Percentiles rank a stretch among this genome's conserved stretches.
phyloP scores from a whole-genome alignment of 768 basidiomycete genomes.

The Psilocybe subaeruginosa region DNA sequence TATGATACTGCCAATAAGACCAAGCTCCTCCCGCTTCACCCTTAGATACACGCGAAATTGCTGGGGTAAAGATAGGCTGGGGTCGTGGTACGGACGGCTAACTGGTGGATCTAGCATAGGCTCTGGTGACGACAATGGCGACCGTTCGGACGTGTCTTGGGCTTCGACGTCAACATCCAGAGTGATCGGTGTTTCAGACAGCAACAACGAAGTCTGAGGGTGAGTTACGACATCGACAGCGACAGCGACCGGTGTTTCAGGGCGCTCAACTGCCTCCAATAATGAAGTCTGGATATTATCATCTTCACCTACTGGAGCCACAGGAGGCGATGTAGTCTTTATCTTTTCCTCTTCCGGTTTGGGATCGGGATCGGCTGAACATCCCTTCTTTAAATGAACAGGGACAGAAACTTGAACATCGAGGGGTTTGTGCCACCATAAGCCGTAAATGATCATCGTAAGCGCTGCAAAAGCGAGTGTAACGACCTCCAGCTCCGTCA shows the following conservation, averaged over 20 bases:
- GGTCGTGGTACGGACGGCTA: background rate
- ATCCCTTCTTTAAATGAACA: conserved; percentile 2
- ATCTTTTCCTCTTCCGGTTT: background rate
- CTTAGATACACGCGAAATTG: background rate
- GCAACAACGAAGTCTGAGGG: background rate
- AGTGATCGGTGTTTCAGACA: background rate
- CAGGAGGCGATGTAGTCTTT: background rate
- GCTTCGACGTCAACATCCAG: background rate
- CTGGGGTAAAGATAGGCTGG: background rate
- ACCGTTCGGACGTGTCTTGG: background rate
- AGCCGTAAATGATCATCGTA: conserved; percentile 29
- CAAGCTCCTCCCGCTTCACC: background rate
- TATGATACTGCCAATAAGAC: background rate
- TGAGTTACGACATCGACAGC: no score
- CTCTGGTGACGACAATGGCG: background rate
- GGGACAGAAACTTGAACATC: conserved; percentile 24
- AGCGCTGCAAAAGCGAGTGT: conserved; percentile 36
- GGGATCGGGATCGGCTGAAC: no score
- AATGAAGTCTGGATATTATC: background rate
- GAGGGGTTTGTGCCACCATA: conserved; percentile 45
- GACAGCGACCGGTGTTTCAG: no score
- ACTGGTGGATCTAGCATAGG: background rate
- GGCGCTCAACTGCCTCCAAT: no score
- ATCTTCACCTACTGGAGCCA: no score
- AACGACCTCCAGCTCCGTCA: conserved; percentile 38